phyloP scores from a whole-genome alignment of 2,329 filamentous ascomycete species.

The Xylaria sp. region DNA sequence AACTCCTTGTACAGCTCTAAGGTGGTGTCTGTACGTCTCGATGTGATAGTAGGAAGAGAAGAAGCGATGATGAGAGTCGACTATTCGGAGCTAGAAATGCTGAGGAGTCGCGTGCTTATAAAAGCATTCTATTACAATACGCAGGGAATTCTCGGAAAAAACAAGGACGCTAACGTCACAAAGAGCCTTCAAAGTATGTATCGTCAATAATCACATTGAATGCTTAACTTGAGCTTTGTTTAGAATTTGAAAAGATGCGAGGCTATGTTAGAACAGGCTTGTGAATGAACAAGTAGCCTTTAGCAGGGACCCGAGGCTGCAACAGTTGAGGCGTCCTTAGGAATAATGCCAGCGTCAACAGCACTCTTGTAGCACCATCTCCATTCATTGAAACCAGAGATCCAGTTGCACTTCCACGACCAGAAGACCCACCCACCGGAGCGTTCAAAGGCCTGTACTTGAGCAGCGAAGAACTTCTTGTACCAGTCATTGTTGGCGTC shows the following conservation, averaged over 20 bases:
- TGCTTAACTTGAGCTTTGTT: not conserved
- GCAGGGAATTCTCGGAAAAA: not conserved
- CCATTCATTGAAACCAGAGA: conserved; percentile 57
- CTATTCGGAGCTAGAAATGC: not conserved
- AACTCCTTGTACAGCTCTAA: conserved; percentile 1
- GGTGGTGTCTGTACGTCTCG: not conserved
- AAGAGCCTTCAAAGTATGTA: not conserved
- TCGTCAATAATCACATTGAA: conserved; percentile 1
- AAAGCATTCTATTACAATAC: conserved; percentile 14
- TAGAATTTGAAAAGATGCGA: not conserved
- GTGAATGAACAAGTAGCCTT: not conserved
- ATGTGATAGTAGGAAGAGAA: not conserved
- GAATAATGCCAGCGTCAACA: conserved; percentile 45
- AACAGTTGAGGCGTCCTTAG: conserved; percentile 42
- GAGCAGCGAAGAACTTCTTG: conserved; percentile 66
- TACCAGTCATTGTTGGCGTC: conserved; percentile 62
- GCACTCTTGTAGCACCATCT: conserved; percentile 60
- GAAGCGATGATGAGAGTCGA: not conserved
- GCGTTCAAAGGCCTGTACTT: conserved; percentile 65
- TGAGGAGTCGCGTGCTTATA: not conserved
- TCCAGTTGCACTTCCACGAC: conserved; percentile 64
- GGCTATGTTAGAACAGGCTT: not conserved
- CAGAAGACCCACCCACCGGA: conserved; percentile 68
- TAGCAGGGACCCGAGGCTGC: conserved; percentile 40
- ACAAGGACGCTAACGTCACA: not conserved